Evolutionary conservation across 305 asterid genomes (phyloP), one percentile per base, ranked within the genome.

Genomic region (Fraxinus greggii): DNA sequence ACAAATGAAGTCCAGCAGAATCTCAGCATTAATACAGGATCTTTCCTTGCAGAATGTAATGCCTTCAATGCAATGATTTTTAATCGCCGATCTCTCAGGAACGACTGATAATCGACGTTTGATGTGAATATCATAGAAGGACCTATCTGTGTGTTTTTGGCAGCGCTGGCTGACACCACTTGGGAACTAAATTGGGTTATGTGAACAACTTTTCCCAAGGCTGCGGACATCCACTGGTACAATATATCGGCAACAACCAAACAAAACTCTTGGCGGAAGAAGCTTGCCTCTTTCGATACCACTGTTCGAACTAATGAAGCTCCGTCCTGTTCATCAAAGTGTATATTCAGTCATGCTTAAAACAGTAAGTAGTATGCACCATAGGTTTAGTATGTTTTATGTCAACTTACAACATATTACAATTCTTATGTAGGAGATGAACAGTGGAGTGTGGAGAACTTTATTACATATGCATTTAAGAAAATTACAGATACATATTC

Each of bases 71-170:
- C 88, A 86, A 96, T 94, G 73, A 94, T 90, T 90, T 86, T 91
- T 31, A 94, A 90, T 70, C 99, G 90, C 24, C 98, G 95, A 84
- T 96, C 98, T 82, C 82, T 85, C 35, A 93, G 79, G 81, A 92
- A 63, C 77, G 91, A 81, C 78, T 84, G 79, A 61, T 86, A 89
- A 61, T 90, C 92, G 4, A 80, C 48, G 59, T 78, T 79, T 13
- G 79, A 5, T 33, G 79, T 19, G 19, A 54, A 36, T 48, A 79
- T 82, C 10, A 82, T 38, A 15, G 90, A 40, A 33, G 93, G 82
- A 28, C 86, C 84, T 23, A 54, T 75, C 77, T 78, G 84, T 23
- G 77, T 72, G 80, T 85, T 56, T 80, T 82, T 35, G 76, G 83
- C 26, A 21, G 72, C 84, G 48, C 89, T 67, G 8, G 80, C 54